A percentile compares a stretch with the other conserved stretches of the same genome.
phyloP scores from a whole-genome alignment of 73 alveolate species.

The Stentor coeruleus region DNA sequence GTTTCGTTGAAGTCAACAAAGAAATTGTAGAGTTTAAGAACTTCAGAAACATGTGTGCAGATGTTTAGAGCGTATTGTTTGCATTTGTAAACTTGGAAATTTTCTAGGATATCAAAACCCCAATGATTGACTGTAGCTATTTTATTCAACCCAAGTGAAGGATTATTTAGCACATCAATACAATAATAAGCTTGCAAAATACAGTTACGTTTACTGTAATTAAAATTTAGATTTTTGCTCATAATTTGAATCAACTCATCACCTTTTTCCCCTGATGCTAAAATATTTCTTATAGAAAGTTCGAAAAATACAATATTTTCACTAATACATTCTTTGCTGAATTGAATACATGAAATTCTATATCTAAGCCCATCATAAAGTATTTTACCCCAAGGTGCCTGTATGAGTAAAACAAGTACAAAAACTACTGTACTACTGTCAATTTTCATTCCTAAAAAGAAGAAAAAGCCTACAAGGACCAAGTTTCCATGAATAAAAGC shows the following conservation, averaged over 20 bases:
- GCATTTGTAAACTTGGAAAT: not conserved
- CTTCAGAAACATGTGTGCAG: not conserved
- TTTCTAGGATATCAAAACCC: not conserved
- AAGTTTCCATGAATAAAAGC: not conserved
- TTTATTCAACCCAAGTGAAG: not conserved
- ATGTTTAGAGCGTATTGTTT: not conserved
- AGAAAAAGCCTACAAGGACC: not conserved
- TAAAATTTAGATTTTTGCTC: no score
- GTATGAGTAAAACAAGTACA: not conserved
- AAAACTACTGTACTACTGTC: no score
- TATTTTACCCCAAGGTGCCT: not conserved
- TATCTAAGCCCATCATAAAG: no score
- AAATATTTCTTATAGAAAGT: not conserved
- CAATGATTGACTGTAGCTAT: not conserved
- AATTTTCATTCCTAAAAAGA: not conserved
- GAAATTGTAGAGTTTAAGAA: not conserved
- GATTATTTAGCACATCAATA: not conserved
- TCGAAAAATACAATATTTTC: not conserved
- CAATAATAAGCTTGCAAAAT: not conserved
- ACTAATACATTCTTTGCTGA: no score
- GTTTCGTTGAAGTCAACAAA: not conserved
- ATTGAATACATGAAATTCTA: not conserved
- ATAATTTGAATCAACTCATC: not conserved
- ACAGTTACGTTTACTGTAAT: not conserved
- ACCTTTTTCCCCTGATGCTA: not conserved